phyloP scores from a whole-genome alignment of 2,329 filamentous ascomycete species.

The Paramyrothecium roridum region DNA sequence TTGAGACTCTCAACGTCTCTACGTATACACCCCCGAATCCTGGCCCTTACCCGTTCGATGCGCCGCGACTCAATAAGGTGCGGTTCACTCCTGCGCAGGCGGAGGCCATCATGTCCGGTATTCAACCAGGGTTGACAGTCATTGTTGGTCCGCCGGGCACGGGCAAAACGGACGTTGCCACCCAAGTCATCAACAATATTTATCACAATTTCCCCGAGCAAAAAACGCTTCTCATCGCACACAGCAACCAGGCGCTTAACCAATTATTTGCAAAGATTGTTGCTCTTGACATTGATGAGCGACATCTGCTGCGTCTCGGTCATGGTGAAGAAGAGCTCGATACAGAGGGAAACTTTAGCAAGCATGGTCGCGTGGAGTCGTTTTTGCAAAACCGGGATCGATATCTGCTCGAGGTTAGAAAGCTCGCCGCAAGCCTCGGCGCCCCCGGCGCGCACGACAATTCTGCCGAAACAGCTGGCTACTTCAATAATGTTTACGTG shows the following conservation, averaged over 20 bases:
- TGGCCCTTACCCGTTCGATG: conserved; percentile 84
- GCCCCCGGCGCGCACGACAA: conserved; percentile 93
- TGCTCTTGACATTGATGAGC: conserved; percentile 91
- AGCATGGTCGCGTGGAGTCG: conserved; percentile 89
- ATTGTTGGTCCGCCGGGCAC: conserved; percentile 95
- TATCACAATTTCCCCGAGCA: conserved; percentile 97
- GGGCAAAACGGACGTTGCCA: conserved; percentile 98
- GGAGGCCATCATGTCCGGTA: conserved; percentile 89
- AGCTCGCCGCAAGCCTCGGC: conserved; percentile 77
- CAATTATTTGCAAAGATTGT: conserved; percentile 98
- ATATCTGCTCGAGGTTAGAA: conserved; percentile 79
- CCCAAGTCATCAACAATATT: conserved; percentile 97
- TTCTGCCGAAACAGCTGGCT: conserved; percentile 93
- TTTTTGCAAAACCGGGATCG: conserved; percentile 84
- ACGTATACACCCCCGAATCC: conserved; percentile 88
- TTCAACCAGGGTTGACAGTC: conserved; percentile 89
- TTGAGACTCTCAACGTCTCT: conserved; percentile 74
- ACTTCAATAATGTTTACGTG: conserved; percentile 92
- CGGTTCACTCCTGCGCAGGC: conserved; percentile 90
- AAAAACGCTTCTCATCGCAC: conserved; percentile 86
- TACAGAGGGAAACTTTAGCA: conserved; percentile 84
- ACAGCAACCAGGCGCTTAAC: conserved; percentile 97
- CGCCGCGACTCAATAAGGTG: conserved; percentile 75
- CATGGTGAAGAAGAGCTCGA: conserved; percentile 94
- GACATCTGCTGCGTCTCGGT: conserved; percentile 86